A percentile compares a stretch with the other conserved stretches of the same genome.
Evolutionary conservation across 441 rosid species (phyloP).

Genomic region (Daphne laureola): DNA sequence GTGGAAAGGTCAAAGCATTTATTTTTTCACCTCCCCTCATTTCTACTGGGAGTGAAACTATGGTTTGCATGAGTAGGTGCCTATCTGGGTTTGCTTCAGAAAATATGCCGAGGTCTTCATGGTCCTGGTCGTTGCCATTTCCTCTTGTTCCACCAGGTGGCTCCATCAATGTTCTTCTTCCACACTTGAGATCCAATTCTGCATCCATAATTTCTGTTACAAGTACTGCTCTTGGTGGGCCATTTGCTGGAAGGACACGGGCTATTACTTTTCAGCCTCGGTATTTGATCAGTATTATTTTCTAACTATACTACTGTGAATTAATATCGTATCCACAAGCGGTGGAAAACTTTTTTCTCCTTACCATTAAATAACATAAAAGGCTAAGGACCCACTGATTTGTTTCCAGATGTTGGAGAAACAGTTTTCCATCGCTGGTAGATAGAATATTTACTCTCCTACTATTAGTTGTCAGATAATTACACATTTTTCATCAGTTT

Average conservation of each 20-base stretch:
- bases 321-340: no score
- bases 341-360: no score
- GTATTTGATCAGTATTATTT: constrained; percentile 25
- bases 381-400: no score
- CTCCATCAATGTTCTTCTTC: constrained; percentile 70
- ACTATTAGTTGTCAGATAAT: background rate
- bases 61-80: constrained; percentile 53
- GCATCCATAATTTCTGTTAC: constrained; percentile 76
- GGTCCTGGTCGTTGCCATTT: constrained; percentile 93
- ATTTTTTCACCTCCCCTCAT: constrained; percentile 63
- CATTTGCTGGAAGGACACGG: constrained; percentile 68
- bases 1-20: constrained; percentile 60
- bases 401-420: no score
- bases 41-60: constrained; percentile 44
- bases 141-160: constrained; percentile 83
- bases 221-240: constrained; percentile 57
- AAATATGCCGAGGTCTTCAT: constrained; percentile 36
- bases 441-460: background rate
- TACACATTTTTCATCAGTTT: constrained; percentile 2
- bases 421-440: no score
- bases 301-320: background rate
- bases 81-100: constrained; percentile 35
- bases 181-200: constrained; percentile 54
- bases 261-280: constrained; percentile 92
- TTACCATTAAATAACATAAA: no score